Percentiles rank a stretch among this genome's conserved stretches.
Conservation (phyloP, 108 stramenopile species). For the Thalassiosira profunda region DNA sequence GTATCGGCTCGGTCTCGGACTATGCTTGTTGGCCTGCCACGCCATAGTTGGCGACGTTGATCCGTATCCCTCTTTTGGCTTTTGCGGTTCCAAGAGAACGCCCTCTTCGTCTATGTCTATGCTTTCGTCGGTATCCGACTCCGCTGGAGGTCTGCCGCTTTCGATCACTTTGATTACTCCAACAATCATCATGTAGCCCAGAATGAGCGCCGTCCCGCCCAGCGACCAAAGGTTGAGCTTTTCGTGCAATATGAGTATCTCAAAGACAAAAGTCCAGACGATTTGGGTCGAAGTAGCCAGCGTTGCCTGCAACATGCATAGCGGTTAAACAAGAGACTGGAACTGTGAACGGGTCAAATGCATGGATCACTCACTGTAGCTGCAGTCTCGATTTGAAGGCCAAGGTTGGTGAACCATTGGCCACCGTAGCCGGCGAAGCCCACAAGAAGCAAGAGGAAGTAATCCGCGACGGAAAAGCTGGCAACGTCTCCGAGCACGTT, state of each 20-base stretch:
- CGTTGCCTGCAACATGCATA: constrained; percentile 24
- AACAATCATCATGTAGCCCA: constrained; percentile 48
- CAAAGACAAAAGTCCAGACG: constrained; percentile 50
- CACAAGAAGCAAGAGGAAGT: constrained; percentile 25
- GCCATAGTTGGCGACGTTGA: no score
- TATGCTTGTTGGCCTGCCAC: no score
- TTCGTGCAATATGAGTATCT: constrained; percentile 39
- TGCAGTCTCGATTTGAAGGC: constrained; percentile 37
- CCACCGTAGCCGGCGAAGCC: constrained; percentile 46
- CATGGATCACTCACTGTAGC: constrained; percentile 23
- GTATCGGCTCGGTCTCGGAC: no score
- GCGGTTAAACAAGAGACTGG: neutral
- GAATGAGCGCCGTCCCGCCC: constrained; percentile 34
- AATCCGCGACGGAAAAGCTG: constrained; percentile 19
- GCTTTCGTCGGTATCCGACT: neutral
- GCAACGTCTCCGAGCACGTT: constrained; percentile 26
- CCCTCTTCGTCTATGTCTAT: constrained; percentile 14
- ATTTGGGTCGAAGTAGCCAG: constrained; percentile 49
- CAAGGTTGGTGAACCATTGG: constrained; percentile 47
- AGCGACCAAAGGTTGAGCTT: constrained; percentile 26
- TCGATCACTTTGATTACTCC: constrained; percentile 32
- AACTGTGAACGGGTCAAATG: neutral
- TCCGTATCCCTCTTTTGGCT: neutral
- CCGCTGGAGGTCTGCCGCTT: neutral
- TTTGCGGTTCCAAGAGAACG: constrained; percentile 10